Conservation (phyloP, 2,329 filamentous ascomycete species). For the Diaporthe sp. region DNA sequence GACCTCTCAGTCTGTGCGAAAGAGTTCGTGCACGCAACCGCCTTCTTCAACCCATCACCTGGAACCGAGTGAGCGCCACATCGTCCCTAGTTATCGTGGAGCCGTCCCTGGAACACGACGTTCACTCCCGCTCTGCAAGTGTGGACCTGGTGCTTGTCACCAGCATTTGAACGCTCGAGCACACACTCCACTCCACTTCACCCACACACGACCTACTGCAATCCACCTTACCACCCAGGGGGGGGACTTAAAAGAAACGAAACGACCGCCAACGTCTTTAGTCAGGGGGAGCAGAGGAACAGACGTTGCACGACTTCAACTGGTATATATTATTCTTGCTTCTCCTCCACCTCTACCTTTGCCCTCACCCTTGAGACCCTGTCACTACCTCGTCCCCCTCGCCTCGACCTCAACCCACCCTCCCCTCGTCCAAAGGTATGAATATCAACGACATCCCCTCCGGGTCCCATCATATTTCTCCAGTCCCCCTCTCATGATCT, state of each 20-base stretch:
- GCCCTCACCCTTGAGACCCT: constrained; percentile 26
- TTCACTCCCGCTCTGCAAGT: constrained; percentile 24
- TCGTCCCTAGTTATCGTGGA: constrained; percentile 31
- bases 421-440: constrained; percentile 29
- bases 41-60: constrained; percentile 24
- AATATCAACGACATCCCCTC: constrained; percentile 26
- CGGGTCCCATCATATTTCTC: neutral
- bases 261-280: constrained; percentile 31
- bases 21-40: constrained; percentile 28
- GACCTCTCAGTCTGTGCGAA: constrained; percentile 29
- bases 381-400: constrained; percentile 15
- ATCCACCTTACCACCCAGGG: constrained; percentile 26
- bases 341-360: constrained; percentile 15
- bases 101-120: constrained; percentile 26
- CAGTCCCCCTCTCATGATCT: constrained; percentile 17
- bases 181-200: constrained; percentile 24
- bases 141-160: constrained; percentile 29
- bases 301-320: constrained; percentile 30
- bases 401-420: constrained; percentile 23
- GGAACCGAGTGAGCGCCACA: constrained; percentile 29
- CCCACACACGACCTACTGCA: constrained; percentile 25
- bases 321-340: constrained; percentile 31
- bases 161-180: constrained; percentile 30
- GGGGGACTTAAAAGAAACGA: constrained; percentile 30
- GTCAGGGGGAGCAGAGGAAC: constrained; percentile 28